Conservation (phyloP, 1,139 yeast genomes). For the Yamadazyma triangularis region DNA sequence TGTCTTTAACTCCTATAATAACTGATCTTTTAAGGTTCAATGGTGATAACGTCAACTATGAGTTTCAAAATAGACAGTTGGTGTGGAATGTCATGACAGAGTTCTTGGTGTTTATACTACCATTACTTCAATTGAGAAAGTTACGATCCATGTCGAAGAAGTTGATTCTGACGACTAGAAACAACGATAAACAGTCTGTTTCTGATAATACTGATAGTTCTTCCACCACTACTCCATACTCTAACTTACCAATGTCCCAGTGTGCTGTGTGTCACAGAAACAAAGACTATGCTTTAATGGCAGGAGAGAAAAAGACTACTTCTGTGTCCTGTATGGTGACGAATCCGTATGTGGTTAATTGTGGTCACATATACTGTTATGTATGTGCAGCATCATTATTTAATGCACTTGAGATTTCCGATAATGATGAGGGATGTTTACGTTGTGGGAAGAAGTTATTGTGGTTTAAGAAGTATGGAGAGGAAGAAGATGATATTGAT, state of each 20-base stretch:
- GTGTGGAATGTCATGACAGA: slow-evolving; percentile 91
- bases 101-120: slow-evolving; percentile 69
- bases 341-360: slow-evolving; percentile 68
- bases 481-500: slow-evolving; percentile 28
- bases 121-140: slow-evolving; percentile 50
- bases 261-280: slow-evolving; percentile 65
- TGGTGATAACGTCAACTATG: slow-evolving; percentile 72
- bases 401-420: slow-evolving; percentile 41
- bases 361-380: slow-evolving; percentile 79
- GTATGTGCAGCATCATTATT: slow-evolving; percentile 61
- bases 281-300: slow-evolving; percentile 27
- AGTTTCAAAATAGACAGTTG: slow-evolving; percentile 81
- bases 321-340: slow-evolving; percentile 36
- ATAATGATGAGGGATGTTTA: slow-evolving; percentile 51
- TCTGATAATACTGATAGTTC: background rate
- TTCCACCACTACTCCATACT: slow-evolving; percentile 19
- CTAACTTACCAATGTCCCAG: slow-evolving; percentile 53
- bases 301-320: slow-evolving; percentile 25
- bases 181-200: background rate
- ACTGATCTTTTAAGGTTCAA: slow-evolving; percentile 51
- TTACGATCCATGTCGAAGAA: slow-evolving; percentile 28
- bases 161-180: slow-evolving; percentile 15
- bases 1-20: slow-evolving; percentile 49
- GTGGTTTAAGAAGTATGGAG: slow-evolving; percentile 44
- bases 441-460: slow-evolving; percentile 45